Base-by-base conservation (phyloP, 1,284 basidiomycete genomes). In the Ceratobasidium sp. region DNA sequence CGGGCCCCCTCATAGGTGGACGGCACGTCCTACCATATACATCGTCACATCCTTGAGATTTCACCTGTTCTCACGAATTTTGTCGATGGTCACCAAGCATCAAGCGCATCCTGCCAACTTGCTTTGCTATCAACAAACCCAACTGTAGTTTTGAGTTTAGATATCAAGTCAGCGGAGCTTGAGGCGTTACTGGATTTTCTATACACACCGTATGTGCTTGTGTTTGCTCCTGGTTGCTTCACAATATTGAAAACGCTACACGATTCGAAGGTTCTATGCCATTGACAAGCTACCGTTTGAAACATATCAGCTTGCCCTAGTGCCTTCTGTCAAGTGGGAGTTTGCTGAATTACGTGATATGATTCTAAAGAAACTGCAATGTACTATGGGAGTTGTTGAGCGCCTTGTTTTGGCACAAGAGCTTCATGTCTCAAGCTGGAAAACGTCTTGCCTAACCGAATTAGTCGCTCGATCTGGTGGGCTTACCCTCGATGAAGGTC, bases 101-200 rank as follows among this genome's bases (percentile, higher is more conserved):
- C n/a, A n/a, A n/a, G n/a, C n/a, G n/a, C n/a, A n/a, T n/a, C n/a
- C n/a, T n/a, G n/a, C n/a, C n/a, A n/a, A n/a, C n/a, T n/a, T n/a
- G n/a, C n/a, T n/a, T n/a, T n/a, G n/a, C n/a, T n/a, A n/a, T n/a
- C n/a, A n/a, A n/a, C n/a, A n/a, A n/a, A n/a, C n/a, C n/a, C n/a
- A n/a, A n/a, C n/a, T n/a, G n/a, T n/a, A n/a, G n/a, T n/a, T n/a
- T n/a, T n/a, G n/a, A n/a, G n/a, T n/a, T n/a, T n/a, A n/a, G n/a
- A n/a, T n/a, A n/a, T n/a, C n/a, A n/a, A n/a, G n/a, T n/a, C n/a
- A n/a, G n/a, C n/a, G n/a, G 57, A 58, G 18, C 18, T 58, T 39
- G 57, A 58, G 21, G 57, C 57, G n/a, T 12, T 58, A n/a, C n/a
- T 58, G 2, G 57, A 58, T n/a, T n/a, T 58, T 18, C 14, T 58